Evolutionary conservation across 2,329 filamentous ascomycete species (phyloP).

Genomic region (Phyllosticta citrichinensis): DNA sequence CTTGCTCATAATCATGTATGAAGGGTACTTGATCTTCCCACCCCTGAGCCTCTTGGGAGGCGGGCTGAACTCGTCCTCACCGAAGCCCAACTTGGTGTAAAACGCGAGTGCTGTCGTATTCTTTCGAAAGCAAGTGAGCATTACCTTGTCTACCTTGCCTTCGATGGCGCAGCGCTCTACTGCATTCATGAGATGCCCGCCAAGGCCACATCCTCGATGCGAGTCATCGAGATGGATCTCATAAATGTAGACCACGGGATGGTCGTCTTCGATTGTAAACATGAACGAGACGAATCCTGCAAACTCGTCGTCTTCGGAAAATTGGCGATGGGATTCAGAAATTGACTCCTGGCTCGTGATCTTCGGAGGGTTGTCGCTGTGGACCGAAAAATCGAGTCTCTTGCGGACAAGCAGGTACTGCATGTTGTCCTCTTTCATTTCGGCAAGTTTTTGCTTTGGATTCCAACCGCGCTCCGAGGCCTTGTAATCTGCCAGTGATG

Average conservation of each 20-base stretch:
- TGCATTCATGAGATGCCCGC: conserved; percentile 47
- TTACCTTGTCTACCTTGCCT: conserved; percentile 53
- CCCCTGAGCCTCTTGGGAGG: conserved; percentile 38
- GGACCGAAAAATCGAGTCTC: neutral
- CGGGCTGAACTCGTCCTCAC: conserved; percentile 44
- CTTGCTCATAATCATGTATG: conserved; percentile 47
- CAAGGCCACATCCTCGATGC: conserved; percentile 54
- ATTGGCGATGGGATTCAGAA: neutral
- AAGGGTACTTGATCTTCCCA: conserved; percentile 38
- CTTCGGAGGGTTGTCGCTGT: neutral
- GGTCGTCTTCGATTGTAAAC: conserved; percentile 53
- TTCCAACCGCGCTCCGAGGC: conserved; percentile 55
- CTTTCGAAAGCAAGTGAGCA: conserved; percentile 62
- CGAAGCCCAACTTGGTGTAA: conserved; percentile 51
- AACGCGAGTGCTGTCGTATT: conserved; percentile 50
- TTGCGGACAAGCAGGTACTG: conserved; percentile 55
- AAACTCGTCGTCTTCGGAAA: conserved; percentile 11
- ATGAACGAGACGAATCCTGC: conserved; percentile 51
- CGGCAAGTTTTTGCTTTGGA: conserved; percentile 47
- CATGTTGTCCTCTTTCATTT: conserved; percentile 60
- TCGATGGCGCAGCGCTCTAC: conserved; percentile 44
- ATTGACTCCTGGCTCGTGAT: too few species aligned
- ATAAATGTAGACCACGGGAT: conserved; percentile 66
- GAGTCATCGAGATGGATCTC: conserved; percentile 58
- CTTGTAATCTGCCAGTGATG: conserved; percentile 56